phyloP scores from a whole-genome alignment of 345 rosid species.

The Melaleuca quinquenervia region DNA sequence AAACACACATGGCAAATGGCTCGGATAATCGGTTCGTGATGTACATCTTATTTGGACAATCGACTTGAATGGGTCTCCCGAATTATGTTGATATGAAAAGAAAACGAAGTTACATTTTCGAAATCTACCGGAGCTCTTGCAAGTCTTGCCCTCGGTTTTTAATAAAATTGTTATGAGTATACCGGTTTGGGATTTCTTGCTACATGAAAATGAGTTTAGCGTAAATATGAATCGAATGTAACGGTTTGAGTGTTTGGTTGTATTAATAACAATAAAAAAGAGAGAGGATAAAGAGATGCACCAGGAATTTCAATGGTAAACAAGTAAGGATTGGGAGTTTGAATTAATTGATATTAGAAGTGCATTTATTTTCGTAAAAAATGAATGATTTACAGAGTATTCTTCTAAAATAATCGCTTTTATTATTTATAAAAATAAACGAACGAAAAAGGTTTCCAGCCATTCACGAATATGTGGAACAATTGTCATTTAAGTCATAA shows the following conservation, averaged over 20 bases:
- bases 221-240: background rate
- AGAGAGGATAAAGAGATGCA: background rate
- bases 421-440: no score
- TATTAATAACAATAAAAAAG: background rate
- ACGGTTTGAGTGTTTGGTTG: background rate
- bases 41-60: background rate
- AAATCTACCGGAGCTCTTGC: background rate
- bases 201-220: background rate
- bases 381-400: no score
- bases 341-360: background rate
- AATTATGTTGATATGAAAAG: background rate
- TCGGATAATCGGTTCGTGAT: background rate
- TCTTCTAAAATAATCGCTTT: no score
- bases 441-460: no score
- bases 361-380: no score
- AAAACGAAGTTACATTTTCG: background rate
- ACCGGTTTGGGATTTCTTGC: no score
- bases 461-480: no score
- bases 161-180: background rate
- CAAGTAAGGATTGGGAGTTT: background rate
- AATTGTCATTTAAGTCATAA: no score
- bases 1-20: background rate
- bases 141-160: background rate
- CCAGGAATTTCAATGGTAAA: background rate
- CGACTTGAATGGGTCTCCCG: background rate